Conservation (phyloP, 1,139 yeast genomes). For the Yarrowia galli region DNA sequence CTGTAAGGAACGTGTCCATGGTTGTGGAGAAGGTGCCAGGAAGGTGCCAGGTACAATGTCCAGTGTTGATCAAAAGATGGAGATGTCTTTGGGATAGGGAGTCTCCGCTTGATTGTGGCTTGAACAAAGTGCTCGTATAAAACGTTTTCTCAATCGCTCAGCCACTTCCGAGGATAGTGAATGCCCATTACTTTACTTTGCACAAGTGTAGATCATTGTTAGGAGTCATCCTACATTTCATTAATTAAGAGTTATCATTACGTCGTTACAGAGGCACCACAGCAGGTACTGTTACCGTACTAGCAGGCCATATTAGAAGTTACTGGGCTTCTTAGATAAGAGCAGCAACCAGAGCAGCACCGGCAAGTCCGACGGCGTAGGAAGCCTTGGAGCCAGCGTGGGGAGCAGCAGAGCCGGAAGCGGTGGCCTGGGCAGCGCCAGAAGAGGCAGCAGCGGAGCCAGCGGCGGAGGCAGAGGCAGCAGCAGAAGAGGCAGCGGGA, state of each 20-base stretch:
- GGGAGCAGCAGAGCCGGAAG: slow-evolving; percentile 28
- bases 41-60: too few relatives aligned
- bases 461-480: slow-evolving; percentile 4
- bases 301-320: not conserved
- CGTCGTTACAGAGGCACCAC: slow-evolving; percentile 23
- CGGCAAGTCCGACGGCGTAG: slow-evolving; percentile 18
- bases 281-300: not conserved
- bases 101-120: too few relatives aligned
- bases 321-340: slow-evolving; percentile 11
- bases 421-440: slow-evolving; percentile 24
- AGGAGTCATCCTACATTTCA: too few relatives aligned
- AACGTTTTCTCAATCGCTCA: not conserved
- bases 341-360: slow-evolving; percentile 36
- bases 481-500: not conserved
- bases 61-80: too few relatives aligned
- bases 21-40: too few relatives aligned
- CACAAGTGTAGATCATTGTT: too few relatives aligned
- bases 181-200: too few relatives aligned
- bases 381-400: slow-evolving; percentile 29
- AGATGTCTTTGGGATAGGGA: too few relatives aligned
- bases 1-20: too few relatives aligned
- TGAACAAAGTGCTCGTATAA: too few relatives aligned
- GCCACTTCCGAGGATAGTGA: not conserved
- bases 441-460: slow-evolving; percentile 5
- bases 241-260: slow-evolving; percentile 37